Percentiles rank a stretch among this genome's conserved stretches.
phyloP scores from a whole-genome alignment of 768 basidiomycete genomes.

The Coprinellus micaceus region DNA sequence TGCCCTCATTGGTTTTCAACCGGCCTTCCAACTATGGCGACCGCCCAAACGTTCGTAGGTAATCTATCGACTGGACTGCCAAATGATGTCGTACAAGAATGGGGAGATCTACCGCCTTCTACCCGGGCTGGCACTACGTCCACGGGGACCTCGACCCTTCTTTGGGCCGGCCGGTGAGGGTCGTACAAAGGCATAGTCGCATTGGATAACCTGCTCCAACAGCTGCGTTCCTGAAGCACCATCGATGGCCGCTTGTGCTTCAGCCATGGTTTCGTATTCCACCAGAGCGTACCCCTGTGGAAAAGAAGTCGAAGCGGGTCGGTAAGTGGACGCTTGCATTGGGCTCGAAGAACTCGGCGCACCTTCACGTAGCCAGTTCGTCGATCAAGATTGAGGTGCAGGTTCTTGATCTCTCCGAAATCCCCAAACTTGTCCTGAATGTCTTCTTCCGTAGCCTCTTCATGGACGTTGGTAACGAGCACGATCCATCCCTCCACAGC shows the following conservation, averaged over 20 bases:
- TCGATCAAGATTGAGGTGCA: conserved; percentile 94
- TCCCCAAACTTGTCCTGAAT: conserved; percentile 95
- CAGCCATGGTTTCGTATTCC: conserved; percentile 93
- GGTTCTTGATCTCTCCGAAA: conserved; percentile 95
- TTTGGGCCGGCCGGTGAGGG: conserved; percentile 83
- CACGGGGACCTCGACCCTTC: conserved; percentile 65
- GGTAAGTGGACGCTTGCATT: too few species aligned
- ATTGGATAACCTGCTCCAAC: conserved; percentile 82
- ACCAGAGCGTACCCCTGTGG: conserved; percentile 95
- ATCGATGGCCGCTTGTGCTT: conserved; percentile 92
- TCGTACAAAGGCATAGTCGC: conserved; percentile 90
- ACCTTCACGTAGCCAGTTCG: conserved; percentile 99
- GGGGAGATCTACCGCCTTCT: conserved; percentile 42
- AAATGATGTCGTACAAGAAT: conserved; percentile 5
- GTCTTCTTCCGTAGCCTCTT: conserved; percentile 98
- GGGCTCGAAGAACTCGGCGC: conserved; percentile 17
- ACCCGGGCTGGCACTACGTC: conserved; percentile 79
- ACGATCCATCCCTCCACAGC: conserved; percentile 99
- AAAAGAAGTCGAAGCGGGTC: too few species aligned
- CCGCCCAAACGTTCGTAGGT: too few species aligned
- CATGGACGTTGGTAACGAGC: conserved; percentile 92
- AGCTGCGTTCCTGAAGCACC: conserved; percentile 79
- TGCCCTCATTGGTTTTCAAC: too few species aligned
- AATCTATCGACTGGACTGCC: too few species aligned
- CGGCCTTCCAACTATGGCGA: too few species aligned